Base-by-base conservation (phyloP, 2,329 filamentous ascomycete species). In the Colletotrichum shisoi region DNA sequence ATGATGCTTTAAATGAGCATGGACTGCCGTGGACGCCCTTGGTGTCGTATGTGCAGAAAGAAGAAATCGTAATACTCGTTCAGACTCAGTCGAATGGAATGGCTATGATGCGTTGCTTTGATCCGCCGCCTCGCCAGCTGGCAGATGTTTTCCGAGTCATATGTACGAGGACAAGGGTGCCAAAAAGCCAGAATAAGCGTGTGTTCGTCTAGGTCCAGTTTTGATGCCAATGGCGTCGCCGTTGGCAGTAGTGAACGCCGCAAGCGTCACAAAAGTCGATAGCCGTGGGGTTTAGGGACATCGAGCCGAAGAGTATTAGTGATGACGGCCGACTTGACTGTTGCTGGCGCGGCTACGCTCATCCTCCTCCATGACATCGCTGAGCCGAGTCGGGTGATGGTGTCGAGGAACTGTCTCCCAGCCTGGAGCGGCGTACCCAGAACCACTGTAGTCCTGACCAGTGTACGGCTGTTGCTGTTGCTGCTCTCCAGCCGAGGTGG, bases 351-450 rank as follows among this genome's bases (percentile, higher is more conserved):
- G 86, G 75, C 91, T 92, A 57, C 88, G 84, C 78, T 96, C 92
- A 70, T 96, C 90, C 74, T 93, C 93, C 74, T 93, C 91, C 37
- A 95, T 84, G 34, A 97, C 93, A 78, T 96, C 93, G 76, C 93
- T 96, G 70, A 97, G 81, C 63, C 94, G 83, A 9, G 93, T 96
- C 0, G 93, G 93, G 78, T 97, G 93, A 71, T 95, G 92, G 77
- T 96, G 93, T 63, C 89, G 85, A 27, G 90, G 89, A 70, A 92
- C 82, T n/a, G 81, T 80, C 70, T 95, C 91, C 92, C 92, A 96
- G 17, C 87, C 89, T 2, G 88, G 84, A 1, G 86, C 85, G 8
- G 83, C 88, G 77, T 89, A 92, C 24, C 85, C 88, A 51, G 86
- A 80, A 51, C 89, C 90, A 5, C 84, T 83, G 74, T 93, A 93